A percentile compares a stretch with the other conserved stretches of the same genome.
Conservation (phyloP, 2,329 filamentous ascomycete species). For the Xylariaceae sp. region DNA sequence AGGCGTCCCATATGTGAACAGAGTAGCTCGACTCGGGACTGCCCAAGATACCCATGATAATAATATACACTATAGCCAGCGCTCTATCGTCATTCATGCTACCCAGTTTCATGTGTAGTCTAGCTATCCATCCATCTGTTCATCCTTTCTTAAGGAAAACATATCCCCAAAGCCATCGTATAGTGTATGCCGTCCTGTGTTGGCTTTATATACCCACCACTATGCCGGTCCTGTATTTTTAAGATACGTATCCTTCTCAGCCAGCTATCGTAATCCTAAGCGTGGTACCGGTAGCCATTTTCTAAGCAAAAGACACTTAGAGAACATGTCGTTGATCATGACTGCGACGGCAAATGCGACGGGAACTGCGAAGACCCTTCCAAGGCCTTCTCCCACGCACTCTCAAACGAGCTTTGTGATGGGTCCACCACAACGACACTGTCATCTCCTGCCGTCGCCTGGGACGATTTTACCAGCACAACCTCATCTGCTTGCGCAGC, state of each 20-base stretch:
- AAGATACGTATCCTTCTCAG: not conserved
- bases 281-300: not conserved
- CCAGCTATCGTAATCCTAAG: not conserved
- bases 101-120: not conserved
- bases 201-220: not conserved
- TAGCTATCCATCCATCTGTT: not conserved
- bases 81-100: slow-evolving; percentile 7
- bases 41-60: not conserved
- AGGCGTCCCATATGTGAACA: not conserved
- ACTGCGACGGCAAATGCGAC: slow-evolving; percentile 4
- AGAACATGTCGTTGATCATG: not conserved
- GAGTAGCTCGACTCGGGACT: not conserved
- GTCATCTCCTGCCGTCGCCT: slow-evolving; percentile 18
- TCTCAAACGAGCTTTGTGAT: slow-evolving; percentile 63
- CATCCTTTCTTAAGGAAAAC: not conserved
- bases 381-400: slow-evolving; percentile 72
- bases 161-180: not conserved
- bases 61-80: slow-evolving; percentile 13
- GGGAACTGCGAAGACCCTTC: slow-evolving; percentile 42
- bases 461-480: not conserved
- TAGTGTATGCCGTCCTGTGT: not conserved
- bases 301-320: not conserved
- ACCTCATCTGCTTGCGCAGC: slow-evolving; percentile 9
- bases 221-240: not conserved
- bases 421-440: slow-evolving; percentile 55